Evolutionary conservation across 2,329 filamentous ascomycete genomes (phyloP).

Genomic region (Colletotrichum sp.): DNA sequence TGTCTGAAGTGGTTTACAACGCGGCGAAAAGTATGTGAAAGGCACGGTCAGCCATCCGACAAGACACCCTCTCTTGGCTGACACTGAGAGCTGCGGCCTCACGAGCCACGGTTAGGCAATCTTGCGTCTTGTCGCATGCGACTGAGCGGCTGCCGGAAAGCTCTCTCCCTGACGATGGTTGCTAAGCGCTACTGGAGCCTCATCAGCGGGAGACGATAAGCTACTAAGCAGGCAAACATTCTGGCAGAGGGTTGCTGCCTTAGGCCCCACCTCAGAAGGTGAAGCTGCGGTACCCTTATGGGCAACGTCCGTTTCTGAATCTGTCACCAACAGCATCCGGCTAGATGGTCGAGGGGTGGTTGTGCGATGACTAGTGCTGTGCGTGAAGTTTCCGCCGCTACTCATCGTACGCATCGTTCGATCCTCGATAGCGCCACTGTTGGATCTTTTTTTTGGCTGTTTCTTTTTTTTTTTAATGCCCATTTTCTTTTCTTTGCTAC

Average conservation of each 20-base stretch:
- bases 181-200: not conserved
- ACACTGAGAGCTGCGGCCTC: not conserved
- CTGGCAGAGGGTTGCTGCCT: not conserved
- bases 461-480: too few relatives aligned
- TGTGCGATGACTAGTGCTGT: too few relatives aligned
- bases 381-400: too few relatives aligned
- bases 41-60: not conserved
- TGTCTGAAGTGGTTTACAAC: not conserved
- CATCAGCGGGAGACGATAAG: not conserved
- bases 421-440: not conserved
- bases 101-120: not conserved
- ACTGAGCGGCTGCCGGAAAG: not conserved
- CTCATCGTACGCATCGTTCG: not conserved
- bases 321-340: not conserved
- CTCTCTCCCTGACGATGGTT: not conserved
- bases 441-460: too few relatives aligned
- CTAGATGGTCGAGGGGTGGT: not conserved
- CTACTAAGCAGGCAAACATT: not conserved
- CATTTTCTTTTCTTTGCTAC: too few relatives aligned
- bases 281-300: not conserved
- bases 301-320: not conserved
- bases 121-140: not conserved
- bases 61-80: accelerated
- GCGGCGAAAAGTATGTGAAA: not conserved
- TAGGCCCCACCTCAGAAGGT: not conserved